phyloP scores from a whole-genome alignment of 2,329 filamentous ascomycete species.

The Aspergillus persii region DNA sequence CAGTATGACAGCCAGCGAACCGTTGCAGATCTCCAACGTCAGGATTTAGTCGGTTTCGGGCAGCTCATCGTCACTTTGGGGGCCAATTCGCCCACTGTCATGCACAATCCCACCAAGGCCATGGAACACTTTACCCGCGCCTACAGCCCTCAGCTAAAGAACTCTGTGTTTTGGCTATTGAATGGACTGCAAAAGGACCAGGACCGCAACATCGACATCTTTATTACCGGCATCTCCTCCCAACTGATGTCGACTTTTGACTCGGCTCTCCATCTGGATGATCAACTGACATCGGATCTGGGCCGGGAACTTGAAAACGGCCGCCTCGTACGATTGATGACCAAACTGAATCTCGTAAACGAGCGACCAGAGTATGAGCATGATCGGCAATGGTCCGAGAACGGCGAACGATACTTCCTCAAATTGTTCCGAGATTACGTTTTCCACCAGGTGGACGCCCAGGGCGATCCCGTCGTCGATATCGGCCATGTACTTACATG shows the following conservation, averaged over 20 bases:
- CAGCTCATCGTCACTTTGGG: constrained; percentile 79
- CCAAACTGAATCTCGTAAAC: constrained; percentile 85
- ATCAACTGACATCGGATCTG: constrained; percentile 70
- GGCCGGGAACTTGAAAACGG: constrained; percentile 86
- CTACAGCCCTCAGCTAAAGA: constrained; percentile 75
- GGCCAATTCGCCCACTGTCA: constrained; percentile 60
- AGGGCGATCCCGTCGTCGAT: constrained; percentile 79
- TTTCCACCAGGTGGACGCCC: constrained; percentile 89
- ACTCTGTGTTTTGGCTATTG: constrained; percentile 79
- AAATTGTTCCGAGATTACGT: constrained; percentile 97
- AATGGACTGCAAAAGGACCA: constrained; percentile 60
- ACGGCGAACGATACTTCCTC: constrained; percentile 84
- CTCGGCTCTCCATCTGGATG: constrained; percentile 73
- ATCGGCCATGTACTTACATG: constrained; percentile 83
- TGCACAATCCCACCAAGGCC: constrained; percentile 64
- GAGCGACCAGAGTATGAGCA: constrained; percentile 83
- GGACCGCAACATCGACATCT: constrained; percentile 71
- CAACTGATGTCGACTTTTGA: constrained; percentile 76
- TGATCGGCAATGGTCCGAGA: constrained; percentile 81
- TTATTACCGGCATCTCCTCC: constrained; percentile 73
- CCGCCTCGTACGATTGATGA: constrained; percentile 71
- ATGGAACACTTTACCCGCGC: constrained; percentile 73
- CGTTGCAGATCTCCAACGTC: constrained; percentile 75
- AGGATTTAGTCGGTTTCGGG: constrained; percentile 83
- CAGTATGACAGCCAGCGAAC: constrained; percentile 71